phyloP scores from a whole-genome alignment of 345 rosid species.

The Aquilaria yunnanensis region DNA sequence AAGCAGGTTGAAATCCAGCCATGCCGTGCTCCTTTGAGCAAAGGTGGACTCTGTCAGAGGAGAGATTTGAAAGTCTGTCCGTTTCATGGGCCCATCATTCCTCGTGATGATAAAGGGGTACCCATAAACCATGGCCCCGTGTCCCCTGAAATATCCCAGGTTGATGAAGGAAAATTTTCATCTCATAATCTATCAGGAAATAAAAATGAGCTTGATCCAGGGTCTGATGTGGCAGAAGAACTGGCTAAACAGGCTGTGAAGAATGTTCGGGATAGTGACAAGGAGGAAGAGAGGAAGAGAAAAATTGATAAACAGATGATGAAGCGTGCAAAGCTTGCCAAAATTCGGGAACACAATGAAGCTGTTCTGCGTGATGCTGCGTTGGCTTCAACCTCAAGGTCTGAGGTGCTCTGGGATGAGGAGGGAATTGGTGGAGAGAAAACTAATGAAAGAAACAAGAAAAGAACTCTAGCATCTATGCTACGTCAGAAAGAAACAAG shows the following conservation, averaged over 20 bases:
- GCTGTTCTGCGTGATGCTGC: conserved; percentile 76
- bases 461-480: conserved; percentile 55
- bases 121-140: no score
- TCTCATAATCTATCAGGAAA: conserved; percentile 23
- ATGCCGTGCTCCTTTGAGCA: conserved; percentile 66
- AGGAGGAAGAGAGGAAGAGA: conserved; percentile 46
- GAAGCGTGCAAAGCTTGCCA: conserved; percentile 69
- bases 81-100: conserved; percentile 74
- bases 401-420: conserved; percentile 38
- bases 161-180: conserved; percentile 50
- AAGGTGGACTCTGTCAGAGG: conserved; percentile 81
- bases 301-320: conserved; percentile 38
- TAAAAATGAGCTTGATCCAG: conserved; percentile 24
- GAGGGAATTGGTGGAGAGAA: conserved; percentile 26
- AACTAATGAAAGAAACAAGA: conserved; percentile 39
- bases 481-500: conserved; percentile 55
- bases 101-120: conserved; percentile 46
- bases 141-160: conserved; percentile 33
- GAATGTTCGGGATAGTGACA: conserved; percentile 56
- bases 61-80: conserved; percentile 79
- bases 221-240: conserved; percentile 37
- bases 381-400: conserved; percentile 67
- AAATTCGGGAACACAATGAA: conserved; percentile 66
- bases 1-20: conserved; percentile 52
- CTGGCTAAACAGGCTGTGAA: conserved; percentile 74